Base-by-base conservation (phyloP, 2,329 filamentous ascomycete species). In the Xylariaceae sp. region DNA sequence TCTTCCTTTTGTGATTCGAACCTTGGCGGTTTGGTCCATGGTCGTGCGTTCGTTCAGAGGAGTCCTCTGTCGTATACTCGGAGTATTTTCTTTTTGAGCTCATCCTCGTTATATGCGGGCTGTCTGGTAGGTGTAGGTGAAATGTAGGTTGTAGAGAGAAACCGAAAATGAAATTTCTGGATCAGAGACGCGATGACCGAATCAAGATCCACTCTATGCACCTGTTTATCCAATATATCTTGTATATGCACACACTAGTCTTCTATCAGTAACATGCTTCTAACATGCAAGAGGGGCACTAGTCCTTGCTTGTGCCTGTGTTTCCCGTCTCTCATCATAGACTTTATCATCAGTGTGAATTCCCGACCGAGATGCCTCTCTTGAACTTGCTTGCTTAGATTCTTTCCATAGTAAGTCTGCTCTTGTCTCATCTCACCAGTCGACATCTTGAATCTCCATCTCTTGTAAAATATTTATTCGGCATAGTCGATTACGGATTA, bases 1-100 rank as follows among this genome's bases (percentile, higher is more conserved):
- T 75, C 66, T 66, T 70, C 57, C 67, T 71, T 58, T 68, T 69
- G 49, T 71, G 66, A 61, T 76, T 77, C 60, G 64, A 50, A 13
- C 55, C 42, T 45, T 65, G 63, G 18, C 60, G 51, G 50, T 59
- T 57, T 11, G 64, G 42, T 37, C 37, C 55, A 50, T 59, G 45
- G 18, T 66, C 62, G 57, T 56, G 61, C 34, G 48, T 48, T 44
- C 57, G 58, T 37, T 50, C 61, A 51, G 57, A 62, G 54, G n/a
- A 59, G 8, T 62, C 15, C 10, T 68, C 66, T 45, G 59, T 53
- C 9, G 64, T 54, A 39, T 66, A 67, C 5, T 72, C 70, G 9
- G 69, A 66, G 35, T 67, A 69, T 23, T 70, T 72, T 50, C 70
- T 66, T 62, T 73, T 73, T 7, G 68, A 66, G 42, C 57, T 61